phyloP scores from a whole-genome alignment of 257 asterid genomes.

The Solanum rostratum region DNA sequence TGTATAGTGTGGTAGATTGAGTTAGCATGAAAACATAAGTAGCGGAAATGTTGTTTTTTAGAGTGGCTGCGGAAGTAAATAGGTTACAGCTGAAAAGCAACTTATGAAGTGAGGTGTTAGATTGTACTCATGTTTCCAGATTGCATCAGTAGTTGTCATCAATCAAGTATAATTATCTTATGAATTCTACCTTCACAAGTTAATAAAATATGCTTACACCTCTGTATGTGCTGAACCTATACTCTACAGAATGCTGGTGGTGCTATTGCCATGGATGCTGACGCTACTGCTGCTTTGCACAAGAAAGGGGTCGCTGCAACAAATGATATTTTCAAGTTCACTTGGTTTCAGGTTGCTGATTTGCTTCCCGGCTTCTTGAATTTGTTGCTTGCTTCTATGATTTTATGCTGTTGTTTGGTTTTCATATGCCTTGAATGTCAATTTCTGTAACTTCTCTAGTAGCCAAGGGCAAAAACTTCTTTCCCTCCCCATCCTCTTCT shows the following conservation, averaged over 20 bases:
- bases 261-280: slow-evolving; percentile 81
- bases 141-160: neutral
- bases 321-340: slow-evolving; percentile 68
- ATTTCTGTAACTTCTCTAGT: neutral
- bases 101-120: neutral
- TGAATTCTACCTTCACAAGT: neutral
- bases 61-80: neutral
- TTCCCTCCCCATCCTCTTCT: neutral
- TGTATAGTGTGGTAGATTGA: neutral
- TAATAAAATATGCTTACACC: neutral
- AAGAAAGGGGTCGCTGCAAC: slow-evolving; percentile 68
- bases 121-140: neutral
- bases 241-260: slow-evolving; percentile 63
- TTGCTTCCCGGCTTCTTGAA: neutral
- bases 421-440: neutral
- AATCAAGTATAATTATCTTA: neutral
- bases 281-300: slow-evolving; percentile 74
- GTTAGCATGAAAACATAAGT: neutral
- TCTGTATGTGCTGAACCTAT: neutral
- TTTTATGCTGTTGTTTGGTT: neutral
- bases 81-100: neutral
- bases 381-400: neutral
- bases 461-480: neutral
- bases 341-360: slow-evolving; percentile 63
- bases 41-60: neutral